Base-by-base conservation (phyloP, 208 protist genomes). In the Acanthamoeba quina region DNA sequence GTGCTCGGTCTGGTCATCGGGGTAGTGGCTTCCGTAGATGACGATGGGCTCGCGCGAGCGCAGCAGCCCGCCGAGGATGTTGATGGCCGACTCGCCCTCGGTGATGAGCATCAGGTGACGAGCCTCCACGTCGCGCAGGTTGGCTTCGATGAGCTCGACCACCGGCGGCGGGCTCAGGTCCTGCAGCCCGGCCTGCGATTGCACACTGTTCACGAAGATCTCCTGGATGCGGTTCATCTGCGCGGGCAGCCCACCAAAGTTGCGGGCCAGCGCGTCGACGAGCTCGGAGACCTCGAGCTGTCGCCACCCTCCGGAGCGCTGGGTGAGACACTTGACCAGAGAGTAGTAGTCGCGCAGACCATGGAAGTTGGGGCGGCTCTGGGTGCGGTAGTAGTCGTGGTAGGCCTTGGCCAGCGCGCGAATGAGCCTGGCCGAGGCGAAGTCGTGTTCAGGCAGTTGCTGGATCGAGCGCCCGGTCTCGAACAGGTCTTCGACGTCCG, bases 311-410 rank as follows among this genome's bases (percentile, higher is more conserved):
- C 21, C 21, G 6, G 44, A 5, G 31, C 58, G 7, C 82, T 89
- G 95, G 60, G 6, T 9, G 10, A 96, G 49, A 29, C 5, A 3
- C 47, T 82, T 78, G 72, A 96, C 62, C 10, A 97, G 52, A 52
- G 37, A 17, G 94, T 97, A 98, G 85, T 95, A 98, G 31, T 98
- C 97, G 34, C 97, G 80, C 64, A 98, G 91, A 47, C 97, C 97
- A 29, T 88, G 90, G 78, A 97, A 98, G 72, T 97, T 29, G 6
- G 44, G 37, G 9, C 44, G 44, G 21, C n/a, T 24, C 94, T 98
- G 66, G 26, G 6, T 94, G 47, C 26, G 19, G 54, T 94, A 94
- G 41, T 62, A 19, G 11, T 80, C 60, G 24, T 49, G 3, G 44
- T 94, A 94, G 68, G 90, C 62, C 41, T 64, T 34, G 5, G 90